Conservation (phyloP, 78 protist species). For the Diacronema lutheri region DNA sequence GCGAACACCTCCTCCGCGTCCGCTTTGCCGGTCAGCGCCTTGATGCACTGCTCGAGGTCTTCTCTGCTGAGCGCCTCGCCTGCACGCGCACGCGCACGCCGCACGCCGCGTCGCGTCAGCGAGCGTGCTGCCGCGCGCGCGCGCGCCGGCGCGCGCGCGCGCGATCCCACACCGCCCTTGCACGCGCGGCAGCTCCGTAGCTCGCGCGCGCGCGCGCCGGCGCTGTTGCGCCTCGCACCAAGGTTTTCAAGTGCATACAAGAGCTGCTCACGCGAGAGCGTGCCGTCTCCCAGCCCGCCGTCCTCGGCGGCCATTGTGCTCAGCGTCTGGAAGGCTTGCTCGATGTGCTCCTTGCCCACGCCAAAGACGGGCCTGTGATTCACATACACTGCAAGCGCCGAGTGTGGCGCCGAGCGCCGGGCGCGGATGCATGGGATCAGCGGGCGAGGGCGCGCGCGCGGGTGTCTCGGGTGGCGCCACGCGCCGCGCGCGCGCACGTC, state of each 20-base stretch:
- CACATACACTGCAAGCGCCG: conserved; percentile 39
- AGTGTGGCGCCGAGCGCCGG: background rate
- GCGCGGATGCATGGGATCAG: too few species aligned
- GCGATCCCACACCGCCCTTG: too few species aligned
- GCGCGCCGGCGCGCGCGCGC: background rate
- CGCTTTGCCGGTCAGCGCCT: background rate
- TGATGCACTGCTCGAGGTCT: background rate
- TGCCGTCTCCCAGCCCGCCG: background rate
- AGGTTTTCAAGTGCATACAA: too few species aligned
- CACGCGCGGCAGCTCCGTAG: too few species aligned
- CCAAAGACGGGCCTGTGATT: conserved; percentile 68
- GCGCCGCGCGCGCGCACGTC: background rate
- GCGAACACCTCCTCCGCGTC: background rate
- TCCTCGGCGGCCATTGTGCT: background rate
- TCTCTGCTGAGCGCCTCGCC: background rate
- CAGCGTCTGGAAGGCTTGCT: conserved; percentile 35
- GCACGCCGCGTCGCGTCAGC: background rate
- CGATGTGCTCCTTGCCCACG: conserved; percentile 35
- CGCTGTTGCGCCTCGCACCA: too few species aligned
- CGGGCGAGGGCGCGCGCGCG: too few species aligned
- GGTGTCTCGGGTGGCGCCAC: too few species aligned
- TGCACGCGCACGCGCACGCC: background rate
- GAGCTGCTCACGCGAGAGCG: too few species aligned
- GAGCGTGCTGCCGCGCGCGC: background rate
- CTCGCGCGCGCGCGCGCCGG: too few species aligned